Percentiles rank a stretch among this genome's conserved stretches.
These are phyloP conservation scores for Pugionium dolabratum DNA, from an alignment of 345 rosid species.

Conservation along the genomic window DNA sequence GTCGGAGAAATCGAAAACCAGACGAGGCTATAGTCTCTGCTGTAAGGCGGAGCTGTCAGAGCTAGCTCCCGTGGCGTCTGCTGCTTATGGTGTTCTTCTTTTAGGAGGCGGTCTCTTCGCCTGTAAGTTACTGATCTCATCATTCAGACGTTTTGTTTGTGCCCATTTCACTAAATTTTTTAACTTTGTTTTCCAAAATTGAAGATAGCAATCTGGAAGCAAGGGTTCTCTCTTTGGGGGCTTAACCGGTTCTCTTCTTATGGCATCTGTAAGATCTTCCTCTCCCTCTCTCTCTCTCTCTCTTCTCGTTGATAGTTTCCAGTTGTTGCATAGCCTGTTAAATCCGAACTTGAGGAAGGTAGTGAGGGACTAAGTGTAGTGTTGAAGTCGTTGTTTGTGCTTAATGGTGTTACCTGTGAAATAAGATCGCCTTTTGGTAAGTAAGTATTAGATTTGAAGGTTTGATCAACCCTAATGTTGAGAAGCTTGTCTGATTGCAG, in stretches of 20 bases:
- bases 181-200: slow-evolving; percentile 10
- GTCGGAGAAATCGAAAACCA: slow-evolving; percentile 29
- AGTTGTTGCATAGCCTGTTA: not conserved
- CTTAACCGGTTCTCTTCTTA: slow-evolving; percentile 67
- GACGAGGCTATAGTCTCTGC: slow-evolving; percentile 29
- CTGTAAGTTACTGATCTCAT: slow-evolving; percentile 47
- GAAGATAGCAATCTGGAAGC: slow-evolving; percentile 69
- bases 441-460: no score
- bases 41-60: slow-evolving; percentile 64
- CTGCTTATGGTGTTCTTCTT: slow-evolving; percentile 67
- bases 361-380: not conserved
- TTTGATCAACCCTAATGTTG: no score
- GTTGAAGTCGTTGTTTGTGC: slow-evolving; percentile 9
- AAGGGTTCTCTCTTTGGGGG: slow-evolving; percentile 83
- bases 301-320: slow-evolving; percentile 9
- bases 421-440: no score
- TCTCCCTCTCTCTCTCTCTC: slow-evolving; percentile 12
- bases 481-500: no score
- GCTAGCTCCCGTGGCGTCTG: slow-evolving; percentile 64
- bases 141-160: not conserved
- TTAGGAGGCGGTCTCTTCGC: slow-evolving; percentile 80
- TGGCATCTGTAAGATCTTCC: slow-evolving; percentile 60
- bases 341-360: slow-evolving; percentile 20
- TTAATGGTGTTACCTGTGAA: not conserved
- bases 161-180: not conserved